A percentile compares a stretch with the other conserved stretches of the same genome.
These are phyloP conservation scores for Astragalus membranaceus DNA, from an alignment of 306 rosid genomes.

Conservation along the genomic window DNA sequence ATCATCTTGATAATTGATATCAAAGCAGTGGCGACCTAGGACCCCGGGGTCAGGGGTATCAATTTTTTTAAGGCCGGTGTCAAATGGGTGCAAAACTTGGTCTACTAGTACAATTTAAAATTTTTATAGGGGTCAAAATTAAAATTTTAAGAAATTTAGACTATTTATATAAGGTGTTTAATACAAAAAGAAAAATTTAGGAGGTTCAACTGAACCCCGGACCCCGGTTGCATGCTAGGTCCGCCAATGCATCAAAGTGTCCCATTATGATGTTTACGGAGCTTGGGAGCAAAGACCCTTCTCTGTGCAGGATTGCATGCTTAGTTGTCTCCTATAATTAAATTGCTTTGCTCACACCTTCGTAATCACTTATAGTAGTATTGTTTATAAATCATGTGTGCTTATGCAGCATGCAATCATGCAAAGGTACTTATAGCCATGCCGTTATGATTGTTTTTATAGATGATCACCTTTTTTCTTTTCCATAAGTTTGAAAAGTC, in stretches of 20 bases:
- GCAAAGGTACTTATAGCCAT: not conserved
- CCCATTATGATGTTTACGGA: conserved; percentile 49
- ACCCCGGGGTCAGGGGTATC: too few relatives aligned
- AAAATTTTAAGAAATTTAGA: too few relatives aligned
- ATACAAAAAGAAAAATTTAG: too few relatives aligned
- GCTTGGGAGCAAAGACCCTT: conserved; percentile 42
- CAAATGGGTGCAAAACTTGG: too few relatives aligned
- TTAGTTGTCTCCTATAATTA: conserved; percentile 27
- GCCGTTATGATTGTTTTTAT: conserved; percentile 12
- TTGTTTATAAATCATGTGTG: conserved; percentile 17
- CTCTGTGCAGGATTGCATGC: conserved; percentile 50
- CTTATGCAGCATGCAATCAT: conserved; percentile 24
- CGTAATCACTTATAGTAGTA: conserved; percentile 17
- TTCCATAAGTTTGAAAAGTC: not conserved
- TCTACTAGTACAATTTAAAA: too few relatives aligned
- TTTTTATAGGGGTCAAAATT: too few relatives aligned
- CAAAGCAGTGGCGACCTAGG: too few relatives aligned
- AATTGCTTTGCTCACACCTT: conserved; percentile 1
- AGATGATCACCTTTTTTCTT: not conserved
- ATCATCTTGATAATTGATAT: conserved; percentile 32
- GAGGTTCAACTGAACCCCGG: too few relatives aligned
- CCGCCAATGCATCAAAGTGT: too few relatives aligned
- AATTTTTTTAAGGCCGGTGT: too few relatives aligned
- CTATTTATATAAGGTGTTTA: too few relatives aligned
- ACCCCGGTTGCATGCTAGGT: too few relatives aligned